Conservation (phyloP, 2,329 filamentous ascomycete genomes). For the Gyromitra esculenta region DNA sequence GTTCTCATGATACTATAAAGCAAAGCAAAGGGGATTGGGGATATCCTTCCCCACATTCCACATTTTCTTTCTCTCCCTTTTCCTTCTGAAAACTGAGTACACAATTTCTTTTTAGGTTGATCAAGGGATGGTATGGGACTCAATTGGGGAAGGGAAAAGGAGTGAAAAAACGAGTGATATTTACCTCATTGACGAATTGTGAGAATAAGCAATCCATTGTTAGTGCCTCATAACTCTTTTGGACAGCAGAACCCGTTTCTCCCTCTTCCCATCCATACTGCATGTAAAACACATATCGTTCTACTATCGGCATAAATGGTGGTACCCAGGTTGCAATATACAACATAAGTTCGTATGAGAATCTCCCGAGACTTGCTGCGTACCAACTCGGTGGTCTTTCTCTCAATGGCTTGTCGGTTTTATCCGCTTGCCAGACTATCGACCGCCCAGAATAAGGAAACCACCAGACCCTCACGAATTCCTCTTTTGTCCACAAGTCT, state of each 20-base stretch:
- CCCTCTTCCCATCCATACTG: slow-evolving; percentile 89
- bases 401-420: slow-evolving; percentile 71
- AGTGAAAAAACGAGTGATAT: slow-evolving; percentile 34
- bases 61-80: slow-evolving; percentile 9
- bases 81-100: not conserved
- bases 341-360: slow-evolving; percentile 90
- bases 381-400: slow-evolving; percentile 78
- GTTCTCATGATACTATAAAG: slow-evolving; percentile 2
- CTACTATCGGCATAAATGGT: slow-evolving; percentile 82
- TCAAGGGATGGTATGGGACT: slow-evolving; percentile 11
- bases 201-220: slow-evolving; percentile 98
- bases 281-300: slow-evolving; percentile 97
- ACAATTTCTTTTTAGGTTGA: slow-evolving; percentile 13
- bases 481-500: slow-evolving; percentile 80
- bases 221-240: slow-evolving; percentile 80
- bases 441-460: slow-evolving; percentile 89
- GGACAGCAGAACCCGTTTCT: slow-evolving; percentile 75
- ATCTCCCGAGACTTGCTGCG: slow-evolving; percentile 81
- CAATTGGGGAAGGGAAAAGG: not conserved
- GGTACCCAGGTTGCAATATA: slow-evolving; percentile 82
- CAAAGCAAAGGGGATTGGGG: slow-evolving; percentile 3
- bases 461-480: slow-evolving; percentile 98
- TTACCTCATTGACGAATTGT: slow-evolving; percentile 90
- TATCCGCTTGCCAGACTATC: slow-evolving; percentile 88
- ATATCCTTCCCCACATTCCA: slow-evolving; percentile 3